Percentiles rank a stretch among this genome's conserved stretches.
Conservation (phyloP, 805 yeast genomes). For the Candida adriatica region DNA sequence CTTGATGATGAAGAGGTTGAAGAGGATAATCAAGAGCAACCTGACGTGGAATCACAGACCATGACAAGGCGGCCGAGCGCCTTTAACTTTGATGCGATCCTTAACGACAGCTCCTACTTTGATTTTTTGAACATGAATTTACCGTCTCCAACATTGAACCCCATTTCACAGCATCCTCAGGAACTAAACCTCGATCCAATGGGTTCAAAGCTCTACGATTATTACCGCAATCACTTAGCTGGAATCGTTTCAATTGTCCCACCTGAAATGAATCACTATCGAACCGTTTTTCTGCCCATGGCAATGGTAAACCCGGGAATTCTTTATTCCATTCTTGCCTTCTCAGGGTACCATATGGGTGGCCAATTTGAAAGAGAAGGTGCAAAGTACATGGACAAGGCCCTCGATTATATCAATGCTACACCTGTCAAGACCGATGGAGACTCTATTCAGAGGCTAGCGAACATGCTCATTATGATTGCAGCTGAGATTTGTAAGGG, state of each 20-base stretch:
- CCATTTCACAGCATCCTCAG: constrained; percentile 16
- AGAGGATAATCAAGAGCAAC: background rate
- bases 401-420: constrained; percentile 35
- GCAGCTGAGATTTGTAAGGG: constrained; percentile 84
- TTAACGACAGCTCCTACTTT: constrained; percentile 7
- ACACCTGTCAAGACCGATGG: constrained; percentile 24
- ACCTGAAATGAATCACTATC: constrained; percentile 42
- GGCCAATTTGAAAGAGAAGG: constrained; percentile 37
- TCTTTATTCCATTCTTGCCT: constrained; percentile 46
- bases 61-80: constrained; percentile 1
- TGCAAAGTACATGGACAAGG: constrained; percentile 37
- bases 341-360: constrained; percentile 41
- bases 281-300: constrained; percentile 44
- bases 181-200: constrained; percentile 32
- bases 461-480: constrained; percentile 59
- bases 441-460: constrained; percentile 38
- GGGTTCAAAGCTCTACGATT: constrained; percentile 39
- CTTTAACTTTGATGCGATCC: constrained; percentile 6
- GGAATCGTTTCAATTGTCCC: constrained; percentile 42
- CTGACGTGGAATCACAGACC: background rate
- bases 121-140: constrained; percentile 11
- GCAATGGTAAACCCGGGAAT: constrained; percentile 44
- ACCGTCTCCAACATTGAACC: constrained; percentile 10
- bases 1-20: constrained; percentile 6
- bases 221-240: constrained; percentile 43